Conservation (phyloP, 805 yeast species). For the Scheffersomyces ergatensis region DNA sequence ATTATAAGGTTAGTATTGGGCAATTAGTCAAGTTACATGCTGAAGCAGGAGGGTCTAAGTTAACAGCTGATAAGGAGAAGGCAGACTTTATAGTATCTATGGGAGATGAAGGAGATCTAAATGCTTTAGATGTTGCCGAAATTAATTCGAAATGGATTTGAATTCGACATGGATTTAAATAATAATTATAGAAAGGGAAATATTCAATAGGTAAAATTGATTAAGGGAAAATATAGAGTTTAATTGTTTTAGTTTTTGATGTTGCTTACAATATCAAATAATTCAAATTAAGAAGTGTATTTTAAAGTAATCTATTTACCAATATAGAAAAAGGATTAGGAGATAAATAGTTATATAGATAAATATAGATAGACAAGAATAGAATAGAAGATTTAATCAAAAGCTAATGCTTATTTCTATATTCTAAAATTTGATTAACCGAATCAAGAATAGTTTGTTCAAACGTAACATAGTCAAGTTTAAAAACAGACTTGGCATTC, state of each 20-base stretch:
- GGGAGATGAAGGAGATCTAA: constrained; percentile 7
- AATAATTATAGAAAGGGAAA: too few species aligned
- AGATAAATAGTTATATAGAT: too few species aligned
- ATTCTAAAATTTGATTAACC: constrained; percentile 27
- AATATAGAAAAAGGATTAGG: too few species aligned
- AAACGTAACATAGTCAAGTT: constrained; percentile 36
- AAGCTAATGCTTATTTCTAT: neutral
- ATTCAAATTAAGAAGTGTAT: too few species aligned
- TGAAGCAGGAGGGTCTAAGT: constrained; percentile 1
- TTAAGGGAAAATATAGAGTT: too few species aligned
- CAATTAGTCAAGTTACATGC: constrained; percentile 6
- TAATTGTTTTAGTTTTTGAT: too few species aligned
- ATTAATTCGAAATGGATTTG: constrained; percentile 8
- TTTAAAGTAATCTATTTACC: too few species aligned
- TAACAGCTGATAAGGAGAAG: constrained; percentile 2
- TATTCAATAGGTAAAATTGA: too few species aligned
- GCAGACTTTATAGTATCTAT: constrained; percentile 9
- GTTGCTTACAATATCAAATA: too few species aligned
- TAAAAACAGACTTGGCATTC: constrained; percentile 33
- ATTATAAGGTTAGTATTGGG: constrained; percentile 4
- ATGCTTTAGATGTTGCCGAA: constrained; percentile 8
- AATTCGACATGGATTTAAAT: neutral
- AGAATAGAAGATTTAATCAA: too few species aligned
- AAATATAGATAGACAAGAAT: too few species aligned
- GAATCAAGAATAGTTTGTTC: constrained; percentile 42